Percentiles rank a stretch among this genome's conserved stretches.
Evolutionary conservation across 2,329 filamentous ascomycete species (phyloP).

Genomic region (Hypocreales sp.): DNA sequence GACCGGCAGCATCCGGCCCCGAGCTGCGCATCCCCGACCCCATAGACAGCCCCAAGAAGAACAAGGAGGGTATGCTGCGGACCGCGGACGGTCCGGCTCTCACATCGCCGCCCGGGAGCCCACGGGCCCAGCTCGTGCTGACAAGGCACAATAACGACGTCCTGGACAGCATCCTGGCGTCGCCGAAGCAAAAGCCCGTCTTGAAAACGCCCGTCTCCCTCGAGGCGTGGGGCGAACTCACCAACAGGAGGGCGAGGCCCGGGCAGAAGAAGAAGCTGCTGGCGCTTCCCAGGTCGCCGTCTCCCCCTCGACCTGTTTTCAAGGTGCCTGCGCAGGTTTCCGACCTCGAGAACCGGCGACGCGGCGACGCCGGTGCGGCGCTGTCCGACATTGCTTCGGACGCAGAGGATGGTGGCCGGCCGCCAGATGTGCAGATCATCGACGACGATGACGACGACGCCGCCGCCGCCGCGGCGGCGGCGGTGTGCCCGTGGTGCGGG

Average conservation of each 20-base stretch:
- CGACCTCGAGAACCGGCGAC: conserved; percentile 2
- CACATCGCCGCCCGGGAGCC: conserved; percentile 1
- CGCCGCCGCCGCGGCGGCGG: conserved; percentile 5
- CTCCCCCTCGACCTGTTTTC: conserved; percentile 7
- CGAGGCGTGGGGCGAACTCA: too few relatives aligned
- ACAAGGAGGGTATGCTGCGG: conserved; percentile 1
- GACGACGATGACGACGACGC: conserved; percentile 3
- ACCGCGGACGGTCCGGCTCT: neutral
- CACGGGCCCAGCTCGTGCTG: conserved; percentile 1
- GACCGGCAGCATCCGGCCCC: too few relatives aligned
- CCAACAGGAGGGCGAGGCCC: too few relatives aligned
- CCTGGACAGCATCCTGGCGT: neutral
- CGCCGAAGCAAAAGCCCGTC: neutral
- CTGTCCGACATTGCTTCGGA: conserved; percentile 2
- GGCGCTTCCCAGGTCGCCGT: too few relatives aligned
- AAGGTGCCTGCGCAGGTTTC: conserved; percentile 7
- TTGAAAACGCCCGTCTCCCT: neutral
- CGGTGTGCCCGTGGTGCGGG: conserved; percentile 53
- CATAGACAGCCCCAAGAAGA: conserved; percentile 2
- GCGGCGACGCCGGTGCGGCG: neutral
- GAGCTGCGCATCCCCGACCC: conserved; percentile 1
- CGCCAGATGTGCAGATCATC: neutral
- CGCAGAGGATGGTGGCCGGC: conserved; percentile 1
- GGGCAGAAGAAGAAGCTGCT: too few relatives aligned
- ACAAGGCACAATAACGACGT: neutral